These are phyloP conservation scores for Alternaria triticina DNA, from an alignment of 2,329 filamentous ascomycete species.

Conservation along the genomic window DNA sequence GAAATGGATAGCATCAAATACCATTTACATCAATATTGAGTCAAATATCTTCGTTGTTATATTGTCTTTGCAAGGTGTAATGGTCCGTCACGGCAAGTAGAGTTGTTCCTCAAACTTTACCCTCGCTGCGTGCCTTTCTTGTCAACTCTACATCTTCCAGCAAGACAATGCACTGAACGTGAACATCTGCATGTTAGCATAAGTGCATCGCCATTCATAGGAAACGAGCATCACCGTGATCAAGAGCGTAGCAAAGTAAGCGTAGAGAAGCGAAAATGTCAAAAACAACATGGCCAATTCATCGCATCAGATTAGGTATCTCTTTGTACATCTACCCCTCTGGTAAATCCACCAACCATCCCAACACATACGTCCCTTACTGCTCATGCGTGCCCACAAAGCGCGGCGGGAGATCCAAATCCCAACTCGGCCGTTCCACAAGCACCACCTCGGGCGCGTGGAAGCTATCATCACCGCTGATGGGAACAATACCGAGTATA, in stretches of 20 bases:
- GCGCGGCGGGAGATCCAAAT: slow-evolving; percentile 76
- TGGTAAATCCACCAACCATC: not conserved
- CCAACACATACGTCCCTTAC: not conserved
- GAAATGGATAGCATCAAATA: not conserved
- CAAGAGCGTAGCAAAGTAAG: not conserved
- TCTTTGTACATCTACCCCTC: not conserved
- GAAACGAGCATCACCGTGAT: not conserved
- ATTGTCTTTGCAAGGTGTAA: not conserved
- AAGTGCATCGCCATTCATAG: not conserved
- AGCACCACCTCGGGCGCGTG: slow-evolving; percentile 77
- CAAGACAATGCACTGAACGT: not conserved
- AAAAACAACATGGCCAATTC: not conserved
- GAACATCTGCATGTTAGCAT: not conserved
- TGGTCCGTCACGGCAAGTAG: not conserved
- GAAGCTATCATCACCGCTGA: slow-evolving; percentile 53
- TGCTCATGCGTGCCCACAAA: slow-evolving; percentile 54
- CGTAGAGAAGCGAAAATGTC: not conserved
- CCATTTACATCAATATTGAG: not conserved
- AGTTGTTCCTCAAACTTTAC: not conserved
- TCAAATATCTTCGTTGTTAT: not conserved
- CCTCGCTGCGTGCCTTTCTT: not conserved
- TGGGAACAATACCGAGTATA: slow-evolving; percentile 76
- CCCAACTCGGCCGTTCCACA: slow-evolving; percentile 85
- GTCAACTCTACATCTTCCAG: not conserved
- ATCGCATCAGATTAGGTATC: slow-evolving; percentile 4